Evolutionary conservation across 1,139 yeast species (phyloP), one percentile per base, ranked within the genome.

Genomic region (Nakaseomyces glabratus): DNA sequence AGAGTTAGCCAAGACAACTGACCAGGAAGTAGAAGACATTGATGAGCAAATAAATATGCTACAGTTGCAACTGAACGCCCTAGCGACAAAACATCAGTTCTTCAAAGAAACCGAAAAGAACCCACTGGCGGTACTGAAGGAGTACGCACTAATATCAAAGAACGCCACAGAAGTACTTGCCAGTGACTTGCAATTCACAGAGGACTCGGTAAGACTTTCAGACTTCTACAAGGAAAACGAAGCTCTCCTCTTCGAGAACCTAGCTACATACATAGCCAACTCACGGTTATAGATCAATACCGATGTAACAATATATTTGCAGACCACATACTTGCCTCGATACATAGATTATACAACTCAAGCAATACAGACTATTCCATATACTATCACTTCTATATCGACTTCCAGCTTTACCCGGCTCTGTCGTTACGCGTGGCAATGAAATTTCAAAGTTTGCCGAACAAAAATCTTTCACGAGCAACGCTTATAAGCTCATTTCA

Each of bases 181-280:
- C 48, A 84, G 93, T 20, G 96, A 88, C 56, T 88, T 82, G 48
- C 86, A 93, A 7, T 82, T 82, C 57, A 85, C 82, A 53, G 97
- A 88, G 59, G 97, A 90, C 55, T 66, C 75, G 20, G 95, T 85
- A 2, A 74, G 98, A 62, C 74, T 79, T 49, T 75, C 94, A 6
- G 73, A 78, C 24, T 86, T 81, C 58, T 88, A 85, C 60, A 73
- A 22, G n/a, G 28, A 31, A 10, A 31, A 31, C 12, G 33, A 20
- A 6, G 25, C 33, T 6, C 9, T 22, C 2, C 26, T 31, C 3
- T 31, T 31, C 20, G 33, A 31, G 22, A 22, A 31, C 21, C 16
- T 31, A 15, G 33, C 21, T 6, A 17, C 26, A 3, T 21, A 19
- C n/a, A 16, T 31, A 5, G 25, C 33, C 11, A 31, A 31, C 28